Evolutionary conservation across 2,329 filamentous ascomycete genomes (phyloP), one percentile per base, ranked within the genome.

Genomic region (Paecilomyces formosus): DNA sequence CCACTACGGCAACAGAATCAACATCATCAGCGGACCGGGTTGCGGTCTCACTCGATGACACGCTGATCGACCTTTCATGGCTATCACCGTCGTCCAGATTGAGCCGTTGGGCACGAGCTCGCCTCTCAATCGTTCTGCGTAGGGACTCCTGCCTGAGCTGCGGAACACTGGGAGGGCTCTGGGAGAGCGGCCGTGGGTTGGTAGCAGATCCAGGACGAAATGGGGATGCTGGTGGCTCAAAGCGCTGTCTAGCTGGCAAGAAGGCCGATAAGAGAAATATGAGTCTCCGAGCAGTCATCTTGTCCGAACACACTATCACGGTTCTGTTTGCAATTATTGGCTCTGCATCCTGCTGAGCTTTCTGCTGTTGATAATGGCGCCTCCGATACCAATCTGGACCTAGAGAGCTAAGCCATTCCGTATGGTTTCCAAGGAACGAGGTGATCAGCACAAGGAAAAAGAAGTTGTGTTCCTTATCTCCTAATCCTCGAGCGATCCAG

Each of bases 241-340:
- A 62, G 18, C 74, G 72, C 58, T 76, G 73, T 49, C 75, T 74
- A n/a, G 79, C 72, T 11, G 83, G 83, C 45, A 85, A 68, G 59
- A 86, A 85, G 1, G 81, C 80, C 35, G 83, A 79, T 3, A 85
- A 76, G 13, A 86, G 69, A 62, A 85, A 86, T 18, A 85, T 79
- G 55, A 85, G 68, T 45, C 82, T 75, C 51, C 83, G 76, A 33
- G 83, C 82, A 57, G 80, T 81, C 78, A 84, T 85, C 67, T 85
- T 84, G 64, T 84, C 81, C 2, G 79, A 70, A 12, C 81, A 83
- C 28, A 85, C 75, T 51, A 86, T 79, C 53, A 86, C 77, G 5
- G 83, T 85, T 21, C 83, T 78, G 61, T 78, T 79, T 1, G 78
- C 67, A 50, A 84, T 76, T 22, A 75, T 74, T 30, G 78, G 71